A percentile compares a stretch with the other conserved stretches of the same genome.
phyloP scores from a whole-genome alignment of 164 flowering plant species.

The Saururus chinensis region DNA sequence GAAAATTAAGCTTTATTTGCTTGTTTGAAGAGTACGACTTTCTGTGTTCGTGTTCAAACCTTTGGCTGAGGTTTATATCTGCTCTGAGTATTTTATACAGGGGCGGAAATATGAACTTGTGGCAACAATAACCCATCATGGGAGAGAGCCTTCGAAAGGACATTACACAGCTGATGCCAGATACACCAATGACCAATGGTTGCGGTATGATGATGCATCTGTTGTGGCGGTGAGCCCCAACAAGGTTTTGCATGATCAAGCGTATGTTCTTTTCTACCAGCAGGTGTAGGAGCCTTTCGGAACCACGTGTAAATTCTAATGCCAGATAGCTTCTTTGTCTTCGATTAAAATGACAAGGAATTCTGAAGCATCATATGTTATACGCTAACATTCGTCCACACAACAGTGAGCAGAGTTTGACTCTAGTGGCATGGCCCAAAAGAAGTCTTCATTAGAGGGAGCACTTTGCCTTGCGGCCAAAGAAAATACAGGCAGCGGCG shows the following conservation, averaged over 20 bases:
- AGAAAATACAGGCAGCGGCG: not conserved
- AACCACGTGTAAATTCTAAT: not conserved
- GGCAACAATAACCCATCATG: slow-evolving; percentile 86
- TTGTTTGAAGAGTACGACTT: not conserved
- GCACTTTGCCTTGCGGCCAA: not conserved
- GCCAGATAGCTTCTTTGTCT: not conserved
- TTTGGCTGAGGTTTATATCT: not conserved
- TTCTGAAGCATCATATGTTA: not conserved
- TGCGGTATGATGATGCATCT: slow-evolving; percentile 77
- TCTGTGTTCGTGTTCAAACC: not conserved
- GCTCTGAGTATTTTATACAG: slow-evolving; percentile 22
- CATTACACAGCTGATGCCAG: slow-evolving; percentile 87
- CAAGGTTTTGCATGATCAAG: slow-evolving; percentile 82
- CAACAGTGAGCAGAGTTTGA: not conserved
- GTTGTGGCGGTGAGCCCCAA: slow-evolving; percentile 40
- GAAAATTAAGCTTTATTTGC: not conserved
- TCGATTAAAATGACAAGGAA: not conserved
- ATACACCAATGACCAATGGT: slow-evolving; percentile 52
- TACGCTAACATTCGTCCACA: not conserved
- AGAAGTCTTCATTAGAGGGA: not conserved
- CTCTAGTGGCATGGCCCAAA: not conserved
- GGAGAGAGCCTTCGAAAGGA: slow-evolving; percentile 83
- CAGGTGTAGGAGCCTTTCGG: slow-evolving; percentile 20
- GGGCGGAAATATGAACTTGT: slow-evolving; percentile 84
- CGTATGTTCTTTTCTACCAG: slow-evolving; percentile 83